Evolutionary conservation across 257 asterid species (phyloP), one percentile per base, ranked within the genome.

Genomic region (Capsicum baccatum): DNA sequence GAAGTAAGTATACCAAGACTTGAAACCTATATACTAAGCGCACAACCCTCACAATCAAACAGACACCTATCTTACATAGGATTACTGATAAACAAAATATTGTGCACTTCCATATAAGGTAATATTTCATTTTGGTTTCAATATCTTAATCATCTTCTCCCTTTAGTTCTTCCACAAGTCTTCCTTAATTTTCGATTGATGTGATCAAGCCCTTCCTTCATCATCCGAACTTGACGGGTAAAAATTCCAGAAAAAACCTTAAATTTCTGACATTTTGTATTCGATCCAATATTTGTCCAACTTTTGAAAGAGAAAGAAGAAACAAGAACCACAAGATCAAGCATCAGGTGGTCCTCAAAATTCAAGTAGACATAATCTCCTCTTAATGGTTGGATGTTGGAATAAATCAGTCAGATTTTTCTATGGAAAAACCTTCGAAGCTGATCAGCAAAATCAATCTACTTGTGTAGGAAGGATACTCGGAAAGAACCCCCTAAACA

Each of bases 281-380:
- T 19, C 79, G 19, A 74, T 74, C 44, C 80, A 19, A 73, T 47
- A 71, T 48, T 19, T 74, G 60, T 47, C 7, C 42, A 50, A 48
- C 19, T 47, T 74, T 12, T 48, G 60, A 74, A 74, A 48, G 80
- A 19, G 60, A 73, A 19, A 19, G 44, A 71, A n/a, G 79, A 48
- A 50, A 58, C 21, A 73, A 73, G 44, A 48, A 50, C n/a, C 19
- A 12, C 60, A 74, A 19, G 58, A 73, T 48, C 80, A 73, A 73
- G 42, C 12, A 48, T 48, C 60, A 17, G 9, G 39, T 10, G 47
- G 16, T 71, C 39, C 79, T 71, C 37, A 71, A 71, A 71, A 47
- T 10, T 44, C 39, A 71, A 71, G 79, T n/a, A 71, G 58, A 44
- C 79, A 71, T 9, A 44, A 44, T 47, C 58, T 47, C 39, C 56